These are phyloP conservation scores for Ophiostoma populinum DNA, from an alignment of 2,329 filamentous ascomycete genomes.

Conservation along the genomic window DNA sequence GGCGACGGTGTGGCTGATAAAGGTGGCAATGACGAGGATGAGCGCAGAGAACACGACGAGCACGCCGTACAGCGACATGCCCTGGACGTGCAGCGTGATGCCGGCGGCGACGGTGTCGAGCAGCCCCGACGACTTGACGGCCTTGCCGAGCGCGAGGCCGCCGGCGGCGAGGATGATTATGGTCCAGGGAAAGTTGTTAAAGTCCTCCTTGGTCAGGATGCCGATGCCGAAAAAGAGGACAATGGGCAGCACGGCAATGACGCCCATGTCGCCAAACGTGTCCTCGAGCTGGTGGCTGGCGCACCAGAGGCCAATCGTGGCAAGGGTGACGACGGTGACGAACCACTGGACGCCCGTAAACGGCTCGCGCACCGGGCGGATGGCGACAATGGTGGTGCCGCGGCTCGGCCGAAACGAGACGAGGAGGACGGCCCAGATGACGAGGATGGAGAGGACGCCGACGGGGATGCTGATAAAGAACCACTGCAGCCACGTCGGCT, in stretches of 20 bases:
- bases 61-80: slow-evolving; percentile 70
- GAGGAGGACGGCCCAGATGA: slow-evolving; percentile 81
- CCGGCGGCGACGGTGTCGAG: slow-evolving; percentile 68
- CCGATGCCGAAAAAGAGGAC: slow-evolving; percentile 93
- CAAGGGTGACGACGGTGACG: slow-evolving; percentile 64
- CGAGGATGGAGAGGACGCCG: slow-evolving; percentile 68
- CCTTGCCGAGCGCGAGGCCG: slow-evolving; percentile 79
- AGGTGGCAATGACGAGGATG: slow-evolving; percentile 86
- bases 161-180: slow-evolving; percentile 97
- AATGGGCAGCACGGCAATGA: slow-evolving; percentile 90
- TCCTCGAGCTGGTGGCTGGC: slow-evolving; percentile 73
- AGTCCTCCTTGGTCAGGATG: slow-evolving; percentile 94
- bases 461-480: slow-evolving; percentile 93
- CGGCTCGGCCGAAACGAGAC: slow-evolving; percentile 70
- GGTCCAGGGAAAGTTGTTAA: slow-evolving; percentile 99
- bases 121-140: slow-evolving; percentile 82
- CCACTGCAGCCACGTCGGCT: slow-evolving; percentile 88
- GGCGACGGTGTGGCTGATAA: slow-evolving; percentile 94
- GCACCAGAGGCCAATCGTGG: slow-evolving; percentile 85
- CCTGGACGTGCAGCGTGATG: slow-evolving; percentile 59
- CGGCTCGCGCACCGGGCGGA: slow-evolving; percentile 72
- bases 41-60: slow-evolving; percentile 69
- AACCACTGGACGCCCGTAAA: slow-evolving; percentile 90
- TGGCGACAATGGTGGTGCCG: slow-evolving; percentile 78
- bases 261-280: slow-evolving; percentile 93